Conservation (phyloP, 2,329 filamentous ascomycete species). For the Mollisia scopiformis region DNA sequence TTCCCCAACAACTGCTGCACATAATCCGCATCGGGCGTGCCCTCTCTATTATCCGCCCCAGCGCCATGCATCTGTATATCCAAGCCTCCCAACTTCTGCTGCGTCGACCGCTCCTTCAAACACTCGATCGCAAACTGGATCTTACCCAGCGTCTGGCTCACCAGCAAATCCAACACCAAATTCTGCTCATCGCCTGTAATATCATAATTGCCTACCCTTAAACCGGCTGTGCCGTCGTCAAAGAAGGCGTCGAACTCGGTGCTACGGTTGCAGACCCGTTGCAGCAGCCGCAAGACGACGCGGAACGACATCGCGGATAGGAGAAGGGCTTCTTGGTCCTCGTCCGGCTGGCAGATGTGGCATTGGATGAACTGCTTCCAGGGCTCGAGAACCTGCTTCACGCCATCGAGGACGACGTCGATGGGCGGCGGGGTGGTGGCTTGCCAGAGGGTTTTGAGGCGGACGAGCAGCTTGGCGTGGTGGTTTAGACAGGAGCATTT, state of each 20-base stretch:
- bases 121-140: background rate
- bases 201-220: background rate
- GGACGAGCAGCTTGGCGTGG: background rate
- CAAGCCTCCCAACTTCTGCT: background rate
- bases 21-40: background rate
- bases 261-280: background rate
- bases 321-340: background rate
- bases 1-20: background rate
- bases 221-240: background rate
- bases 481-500: background rate
- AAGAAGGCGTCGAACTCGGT: background rate
- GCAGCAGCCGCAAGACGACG: background rate
- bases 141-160: background rate
- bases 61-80: background rate
- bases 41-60: background rate
- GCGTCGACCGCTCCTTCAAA: background rate
- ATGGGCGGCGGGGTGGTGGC: background rate
- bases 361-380: background rate
- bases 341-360: background rate
- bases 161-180: background rate
- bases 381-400: background rate
- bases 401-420: background rate
- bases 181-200: background rate
- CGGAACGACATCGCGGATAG: background rate
- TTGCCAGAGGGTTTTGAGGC: background rate